Evolutionary conservation across 495 filamentous ascomycete species (phyloP).

Genomic region (Penicillium cosmopolitanum): DNA sequence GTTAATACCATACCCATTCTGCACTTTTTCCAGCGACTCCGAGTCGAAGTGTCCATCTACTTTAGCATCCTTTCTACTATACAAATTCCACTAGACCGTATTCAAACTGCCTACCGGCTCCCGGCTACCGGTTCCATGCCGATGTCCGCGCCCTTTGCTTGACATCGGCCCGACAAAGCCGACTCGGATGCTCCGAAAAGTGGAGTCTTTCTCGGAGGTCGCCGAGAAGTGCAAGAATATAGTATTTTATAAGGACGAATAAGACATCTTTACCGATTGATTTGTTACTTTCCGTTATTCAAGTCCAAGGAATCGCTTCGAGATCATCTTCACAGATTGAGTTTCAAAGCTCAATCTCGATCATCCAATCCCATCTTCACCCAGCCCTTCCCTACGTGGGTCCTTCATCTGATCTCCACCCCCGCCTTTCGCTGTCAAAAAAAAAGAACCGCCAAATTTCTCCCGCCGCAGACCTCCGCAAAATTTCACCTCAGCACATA

Average conservation of each 20-base stretch:
- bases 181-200: not conserved
- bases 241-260: not conserved
- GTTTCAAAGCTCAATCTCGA: too few relatives aligned
- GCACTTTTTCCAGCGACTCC: not conserved
- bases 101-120: too few relatives aligned
- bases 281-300: too few relatives aligned
- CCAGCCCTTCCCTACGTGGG: not conserved
- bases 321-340: too few relatives aligned
- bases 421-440: conserved; percentile 1
- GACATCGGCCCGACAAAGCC: not conserved
- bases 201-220: not conserved
- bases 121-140: too few relatives aligned
- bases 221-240: not conserved
- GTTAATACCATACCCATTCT: conserved; percentile 3
- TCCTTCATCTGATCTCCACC: not conserved
- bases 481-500: conserved; percentile 1
- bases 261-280: not conserved
- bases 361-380: not conserved
- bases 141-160: not conserved
- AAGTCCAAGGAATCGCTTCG: too few relatives aligned
- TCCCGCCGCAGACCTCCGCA: not conserved
- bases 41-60: too few relatives aligned
- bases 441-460: not conserved
- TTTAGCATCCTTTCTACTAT: too few relatives aligned
- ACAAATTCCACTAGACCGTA: too few relatives aligned